These are phyloP conservation scores for Porosira glacialis DNA, from an alignment of 352 stramenopile genomes.

Conservation along the genomic window DNA sequence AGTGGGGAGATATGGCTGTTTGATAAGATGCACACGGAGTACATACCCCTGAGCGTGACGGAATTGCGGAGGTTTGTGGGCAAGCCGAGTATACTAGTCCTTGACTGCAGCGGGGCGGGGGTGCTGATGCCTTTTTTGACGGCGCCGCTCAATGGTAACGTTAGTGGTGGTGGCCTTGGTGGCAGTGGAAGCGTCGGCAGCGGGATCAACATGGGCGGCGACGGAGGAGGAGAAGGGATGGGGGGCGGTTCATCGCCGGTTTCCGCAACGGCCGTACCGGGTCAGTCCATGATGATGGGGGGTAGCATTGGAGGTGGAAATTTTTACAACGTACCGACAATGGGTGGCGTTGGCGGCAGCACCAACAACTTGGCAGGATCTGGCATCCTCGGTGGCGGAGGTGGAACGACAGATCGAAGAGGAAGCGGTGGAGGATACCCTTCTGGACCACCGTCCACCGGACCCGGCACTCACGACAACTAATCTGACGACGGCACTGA, in stretches of 20 bases:
- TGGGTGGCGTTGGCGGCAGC: too few relatives aligned
- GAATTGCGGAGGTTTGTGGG: slow-evolving; percentile 90
- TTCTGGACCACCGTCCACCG: too few relatives aligned
- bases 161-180: slow-evolving; percentile 11
- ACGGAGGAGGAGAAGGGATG: not conserved
- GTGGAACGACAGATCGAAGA: too few relatives aligned
- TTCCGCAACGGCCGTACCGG: too few relatives aligned
- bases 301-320: too few relatives aligned
- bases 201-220: slow-evolving; percentile 6
- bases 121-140: slow-evolving; percentile 93
- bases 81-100: slow-evolving; percentile 91
- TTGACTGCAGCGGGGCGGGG: slow-evolving; percentile 96
- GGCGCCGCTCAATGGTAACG: slow-evolving; percentile 23
- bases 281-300: too few relatives aligned
- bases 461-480: not conserved
- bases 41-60: slow-evolving; percentile 96
- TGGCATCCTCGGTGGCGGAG: too few relatives aligned
- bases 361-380: too few relatives aligned
- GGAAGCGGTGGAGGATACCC: too few relatives aligned
- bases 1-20: slow-evolving; percentile 99
- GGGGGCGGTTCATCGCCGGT: not conserved
- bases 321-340: too few relatives aligned
- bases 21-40: slow-evolving; percentile 99
- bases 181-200: not conserved
- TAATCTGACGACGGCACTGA: too few relatives aligned